Evolutionary conservation across 208 protist genomes (phyloP).

Genomic region (Wallacemonas collosoma): DNA sequence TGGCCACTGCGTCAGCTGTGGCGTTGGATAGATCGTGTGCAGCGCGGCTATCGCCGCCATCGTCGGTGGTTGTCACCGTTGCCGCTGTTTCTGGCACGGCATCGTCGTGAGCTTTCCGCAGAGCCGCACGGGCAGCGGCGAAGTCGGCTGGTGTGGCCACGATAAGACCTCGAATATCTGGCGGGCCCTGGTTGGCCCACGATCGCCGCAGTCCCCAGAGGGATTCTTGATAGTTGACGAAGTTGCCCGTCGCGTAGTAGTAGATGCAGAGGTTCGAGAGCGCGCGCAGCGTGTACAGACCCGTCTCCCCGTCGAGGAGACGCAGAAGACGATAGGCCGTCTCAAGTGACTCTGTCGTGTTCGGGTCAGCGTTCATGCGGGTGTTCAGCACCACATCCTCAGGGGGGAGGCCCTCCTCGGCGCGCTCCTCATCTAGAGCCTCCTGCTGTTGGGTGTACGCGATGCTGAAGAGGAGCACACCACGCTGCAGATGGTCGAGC

Average conservation of each 20-base stretch:
- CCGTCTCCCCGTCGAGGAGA: conserved; percentile 20
- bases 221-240: conserved; percentile 30
- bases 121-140: not conserved
- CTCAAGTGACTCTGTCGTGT: conserved; percentile 18
- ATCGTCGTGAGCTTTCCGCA: not conserved
- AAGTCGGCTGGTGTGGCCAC: conserved; percentile 10
- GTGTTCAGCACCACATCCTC: conserved; percentile 2
- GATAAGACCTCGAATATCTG: conserved; percentile 31
- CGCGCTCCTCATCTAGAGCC: conserved; percentile 4
- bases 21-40: not conserved
- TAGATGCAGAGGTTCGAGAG: conserved; percentile 36
- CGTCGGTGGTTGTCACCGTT: not conserved
- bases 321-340: conserved; percentile 25
- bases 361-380: conserved; percentile 17
- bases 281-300: conserved; percentile 29
- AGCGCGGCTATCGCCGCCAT: not conserved
- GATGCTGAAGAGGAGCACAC: conserved; percentile 28
- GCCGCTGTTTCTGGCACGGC: not conserved
- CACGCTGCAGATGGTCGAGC: conserved; percentile 35
- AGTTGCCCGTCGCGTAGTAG: conserved; percentile 31
- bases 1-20: not conserved
- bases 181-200: conserved; percentile 29
- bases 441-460: conserved; percentile 11
- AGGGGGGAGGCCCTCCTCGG: not conserved
- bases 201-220: conserved; percentile 28